A percentile compares a stretch with the other conserved stretches of the same genome.
phyloP scores from a whole-genome alignment of 2,329 filamentous ascomycete species.

The Huntiella decipiens region DNA sequence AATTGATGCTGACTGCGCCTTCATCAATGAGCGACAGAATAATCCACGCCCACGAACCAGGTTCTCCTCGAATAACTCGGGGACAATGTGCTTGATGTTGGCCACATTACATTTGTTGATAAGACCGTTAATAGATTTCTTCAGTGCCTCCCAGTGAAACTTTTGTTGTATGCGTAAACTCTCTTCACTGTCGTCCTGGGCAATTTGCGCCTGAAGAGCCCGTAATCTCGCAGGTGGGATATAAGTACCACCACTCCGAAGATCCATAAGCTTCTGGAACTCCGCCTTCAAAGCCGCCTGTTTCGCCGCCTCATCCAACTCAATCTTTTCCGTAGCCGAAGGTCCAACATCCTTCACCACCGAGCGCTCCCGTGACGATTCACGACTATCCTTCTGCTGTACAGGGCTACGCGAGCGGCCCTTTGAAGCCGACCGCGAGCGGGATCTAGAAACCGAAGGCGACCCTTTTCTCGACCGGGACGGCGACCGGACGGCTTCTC shows the following conservation, averaged over 20 bases:
- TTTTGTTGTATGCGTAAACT: conserved; percentile 77
- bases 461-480: not conserved
- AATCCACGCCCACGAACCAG: conserved; percentile 75
- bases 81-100: conserved; percentile 95
- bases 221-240: conserved; percentile 82
- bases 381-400: too few relatives aligned
- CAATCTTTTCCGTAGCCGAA: conserved; percentile 16
- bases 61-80: conserved; percentile 90
- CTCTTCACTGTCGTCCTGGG: conserved; percentile 87
- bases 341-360: conserved; percentile 1
- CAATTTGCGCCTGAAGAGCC: conserved; percentile 89
- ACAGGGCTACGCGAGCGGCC: conserved; percentile 11
- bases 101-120: conserved; percentile 99
- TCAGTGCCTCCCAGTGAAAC: conserved; percentile 68
- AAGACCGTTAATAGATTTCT: conserved; percentile 95
- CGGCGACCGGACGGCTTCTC: conserved; percentile 17
- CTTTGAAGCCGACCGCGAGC: conserved; percentile 16
- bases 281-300: conserved; percentile 78
- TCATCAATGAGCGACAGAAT: conserved; percentile 95
- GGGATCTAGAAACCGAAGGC: conserved; percentile 9
- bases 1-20: conserved; percentile 86
- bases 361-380: too few relatives aligned
- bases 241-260: conserved; percentile 90
- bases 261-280: conserved; percentile 77
- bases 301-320: conserved; percentile 58